Conservation (phyloP, 176 grass and related monocot species). For the Dactylis glomerata region DNA sequence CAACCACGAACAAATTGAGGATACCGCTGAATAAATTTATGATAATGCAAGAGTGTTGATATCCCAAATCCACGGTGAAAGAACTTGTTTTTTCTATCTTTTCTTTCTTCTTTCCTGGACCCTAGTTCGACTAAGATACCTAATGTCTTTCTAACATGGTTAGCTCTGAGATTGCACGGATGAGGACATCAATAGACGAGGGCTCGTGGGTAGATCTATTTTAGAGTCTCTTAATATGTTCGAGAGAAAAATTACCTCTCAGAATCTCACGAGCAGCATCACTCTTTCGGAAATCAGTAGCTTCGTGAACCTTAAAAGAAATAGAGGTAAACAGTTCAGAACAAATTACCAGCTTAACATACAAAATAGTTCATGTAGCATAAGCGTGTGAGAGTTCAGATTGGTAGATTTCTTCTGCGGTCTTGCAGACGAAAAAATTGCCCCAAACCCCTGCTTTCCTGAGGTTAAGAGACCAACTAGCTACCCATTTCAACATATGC, state of each 20-base stretch:
- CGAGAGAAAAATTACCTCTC: conserved; percentile 35
- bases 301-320: conserved; percentile 36
- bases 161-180: background rate
- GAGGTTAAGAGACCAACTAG: too few species aligned
- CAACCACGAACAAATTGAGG: background rate
- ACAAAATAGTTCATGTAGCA: background rate
- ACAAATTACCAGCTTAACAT: conserved; percentile 5
- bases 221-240: background rate
- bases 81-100: background rate
- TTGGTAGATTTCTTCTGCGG: background rate
- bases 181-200: background rate
- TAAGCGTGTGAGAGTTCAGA: background rate
- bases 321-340: conserved; percentile 22
- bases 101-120: background rate
- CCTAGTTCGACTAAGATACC: background rate
- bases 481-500: background rate
- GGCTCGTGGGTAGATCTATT: background rate
- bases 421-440: background rate
- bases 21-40: background rate
- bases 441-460: background rate
- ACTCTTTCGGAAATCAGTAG: conserved; percentile 41
- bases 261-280: conserved; percentile 49
- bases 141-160: background rate
- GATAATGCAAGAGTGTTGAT: background rate
- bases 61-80: background rate